phyloP scores from a whole-genome alignment of 805 yeast species.

The Saccharomycopsis vini region DNA sequence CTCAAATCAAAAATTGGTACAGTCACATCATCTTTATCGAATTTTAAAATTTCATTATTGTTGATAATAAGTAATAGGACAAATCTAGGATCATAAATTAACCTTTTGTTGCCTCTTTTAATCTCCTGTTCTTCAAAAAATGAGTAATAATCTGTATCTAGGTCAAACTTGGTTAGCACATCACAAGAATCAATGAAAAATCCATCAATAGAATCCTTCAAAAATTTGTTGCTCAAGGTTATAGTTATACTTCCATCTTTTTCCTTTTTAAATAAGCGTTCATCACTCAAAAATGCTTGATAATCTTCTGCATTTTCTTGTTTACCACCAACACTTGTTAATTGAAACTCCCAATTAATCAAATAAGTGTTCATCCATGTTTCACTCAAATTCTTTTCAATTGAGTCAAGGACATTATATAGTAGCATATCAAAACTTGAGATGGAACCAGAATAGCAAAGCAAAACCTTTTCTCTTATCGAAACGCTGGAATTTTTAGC shows the following conservation, averaged over 20 bases:
- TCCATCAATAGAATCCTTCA: constrained; percentile 39
- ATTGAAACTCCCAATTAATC: constrained; percentile 50
- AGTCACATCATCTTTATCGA: constrained; percentile 22
- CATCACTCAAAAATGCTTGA: constrained; percentile 1
- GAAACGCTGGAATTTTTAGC: constrained; percentile 36
- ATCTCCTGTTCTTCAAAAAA: not conserved
- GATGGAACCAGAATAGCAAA: constrained; percentile 55
- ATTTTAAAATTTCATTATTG: constrained; percentile 51
- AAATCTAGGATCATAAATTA: constrained; percentile 62
- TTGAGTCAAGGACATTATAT: constrained; percentile 40
- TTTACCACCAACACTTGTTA: not conserved
- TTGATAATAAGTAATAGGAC: constrained; percentile 51
- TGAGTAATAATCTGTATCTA: not conserved
- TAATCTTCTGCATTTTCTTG: constrained; percentile 20
- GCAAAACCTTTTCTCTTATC: constrained; percentile 42
- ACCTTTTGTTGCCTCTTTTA: not conserved
- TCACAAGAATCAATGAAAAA: constrained; percentile 22
- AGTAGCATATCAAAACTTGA: constrained; percentile 54
- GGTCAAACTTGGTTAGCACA: not conserved
- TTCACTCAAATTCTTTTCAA: constrained; percentile 44
- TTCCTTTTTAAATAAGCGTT: not conserved
- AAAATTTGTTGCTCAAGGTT: constrained; percentile 39
- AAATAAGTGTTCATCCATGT: constrained; percentile 61
- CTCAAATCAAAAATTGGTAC: constrained; percentile 37
- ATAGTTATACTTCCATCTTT: constrained; percentile 29